A percentile compares a stretch with the other conserved stretches of the same genome.
Conservation (phyloP, 768 basidiomycete genomes). For the Suillus subaureus region DNA sequence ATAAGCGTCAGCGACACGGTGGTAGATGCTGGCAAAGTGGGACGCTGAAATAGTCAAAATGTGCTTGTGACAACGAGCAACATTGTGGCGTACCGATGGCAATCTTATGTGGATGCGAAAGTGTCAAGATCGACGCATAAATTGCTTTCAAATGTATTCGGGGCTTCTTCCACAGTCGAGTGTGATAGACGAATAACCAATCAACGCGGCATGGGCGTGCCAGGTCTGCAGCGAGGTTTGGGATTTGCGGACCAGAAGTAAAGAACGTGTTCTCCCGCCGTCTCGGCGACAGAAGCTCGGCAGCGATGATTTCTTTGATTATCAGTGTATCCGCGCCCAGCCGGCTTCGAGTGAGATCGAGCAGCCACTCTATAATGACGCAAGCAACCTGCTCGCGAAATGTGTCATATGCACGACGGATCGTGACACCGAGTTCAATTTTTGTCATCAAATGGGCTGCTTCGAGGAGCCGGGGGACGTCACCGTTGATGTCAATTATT, state of each 20-base stretch:
- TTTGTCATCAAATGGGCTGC: constrained; percentile 78
- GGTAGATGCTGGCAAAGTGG: constrained; percentile 85
- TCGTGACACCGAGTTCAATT: constrained; percentile 90
- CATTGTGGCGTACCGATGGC: constrained; percentile 63
- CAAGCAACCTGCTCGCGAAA: constrained; percentile 85
- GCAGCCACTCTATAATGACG: constrained; percentile 84
- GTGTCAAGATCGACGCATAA: constrained; percentile 71
- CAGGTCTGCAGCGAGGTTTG: constrained; percentile 41
- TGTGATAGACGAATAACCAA: constrained; percentile 79
- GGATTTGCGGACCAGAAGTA: constrained; percentile 37
- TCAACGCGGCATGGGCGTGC: constrained; percentile 66
- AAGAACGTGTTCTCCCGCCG: constrained; percentile 51
- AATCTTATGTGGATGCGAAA: constrained; percentile 77
- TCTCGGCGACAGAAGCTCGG: constrained; percentile 66
- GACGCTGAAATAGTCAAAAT: constrained; percentile 53
- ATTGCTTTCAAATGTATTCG: constrained; percentile 81
- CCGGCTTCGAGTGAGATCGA: constrained; percentile 76
- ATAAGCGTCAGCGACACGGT: constrained; percentile 86
- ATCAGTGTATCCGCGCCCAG: constrained; percentile 67
- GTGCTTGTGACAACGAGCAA: background rate
- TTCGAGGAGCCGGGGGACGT: constrained; percentile 60
- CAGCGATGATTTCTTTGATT: constrained; percentile 72
- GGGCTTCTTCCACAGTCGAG: constrained; percentile 83
- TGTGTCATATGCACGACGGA: constrained; percentile 84
- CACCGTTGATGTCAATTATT: constrained; percentile 74